These are phyloP conservation scores for Thozetella sp. DNA, from an alignment of 495 filamentous ascomycete genomes.

Conservation along the genomic window DNA sequence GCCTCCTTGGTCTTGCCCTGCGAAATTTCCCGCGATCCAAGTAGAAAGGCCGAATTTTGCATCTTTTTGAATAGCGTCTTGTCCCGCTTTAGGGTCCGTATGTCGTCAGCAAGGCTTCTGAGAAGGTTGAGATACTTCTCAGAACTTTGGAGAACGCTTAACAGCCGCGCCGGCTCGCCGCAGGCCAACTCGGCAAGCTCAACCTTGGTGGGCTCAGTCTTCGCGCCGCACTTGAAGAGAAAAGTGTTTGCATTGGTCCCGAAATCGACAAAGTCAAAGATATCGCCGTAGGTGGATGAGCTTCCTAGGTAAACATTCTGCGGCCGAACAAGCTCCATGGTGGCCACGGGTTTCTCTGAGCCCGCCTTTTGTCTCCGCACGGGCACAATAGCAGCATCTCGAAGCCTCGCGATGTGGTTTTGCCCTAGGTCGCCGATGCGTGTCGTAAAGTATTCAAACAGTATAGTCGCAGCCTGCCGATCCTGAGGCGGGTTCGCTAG, in stretches of 20 bases:
- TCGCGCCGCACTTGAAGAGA: slow-evolving; percentile 82
- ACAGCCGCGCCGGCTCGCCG: slow-evolving; percentile 75
- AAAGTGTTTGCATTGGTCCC: slow-evolving; percentile 86
- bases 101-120: slow-evolving; percentile 71
- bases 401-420: slow-evolving; percentile 59
- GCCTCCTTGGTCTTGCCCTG: slow-evolving; percentile 42
- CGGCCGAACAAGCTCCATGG: slow-evolving; percentile 55
- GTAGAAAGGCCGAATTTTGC: slow-evolving; percentile 72
- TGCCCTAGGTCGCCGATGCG: slow-evolving; percentile 71
- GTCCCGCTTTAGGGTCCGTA: slow-evolving; percentile 71
- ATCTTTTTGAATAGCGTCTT: slow-evolving; percentile 75
- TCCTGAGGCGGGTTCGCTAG: slow-evolving; percentile 69
- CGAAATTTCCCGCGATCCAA: slow-evolving; percentile 77
- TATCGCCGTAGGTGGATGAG: slow-evolving; percentile 75
- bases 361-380: slow-evolving; percentile 43
- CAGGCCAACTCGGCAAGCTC: slow-evolving; percentile 83
- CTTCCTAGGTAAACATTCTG: slow-evolving; percentile 75
- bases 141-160: slow-evolving; percentile 73
- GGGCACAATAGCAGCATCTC: slow-evolving; percentile 71
- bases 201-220: slow-evolving; percentile 80
- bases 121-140: slow-evolving; percentile 86
- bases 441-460: slow-evolving; percentile 82
- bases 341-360: slow-evolving; percentile 19
- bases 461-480: slow-evolving; percentile 60
- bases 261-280: slow-evolving; percentile 97